Evolutionary conservation across 1,139 yeast species (phyloP).

Genomic region (Geotrichum bryndzae): DNA sequence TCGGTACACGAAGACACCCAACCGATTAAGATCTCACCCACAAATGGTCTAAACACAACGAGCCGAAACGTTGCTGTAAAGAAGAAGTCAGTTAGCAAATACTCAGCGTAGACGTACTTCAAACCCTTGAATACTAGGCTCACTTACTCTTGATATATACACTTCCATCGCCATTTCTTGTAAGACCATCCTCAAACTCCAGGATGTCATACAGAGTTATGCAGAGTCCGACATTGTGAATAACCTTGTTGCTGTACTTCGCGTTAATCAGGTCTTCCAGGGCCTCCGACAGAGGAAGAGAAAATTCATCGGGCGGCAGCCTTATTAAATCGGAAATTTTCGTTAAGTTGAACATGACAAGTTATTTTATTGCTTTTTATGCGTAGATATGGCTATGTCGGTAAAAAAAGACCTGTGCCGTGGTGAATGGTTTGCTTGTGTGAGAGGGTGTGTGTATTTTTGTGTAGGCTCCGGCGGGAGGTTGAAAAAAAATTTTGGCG

Average conservation of each 20-base stretch:
- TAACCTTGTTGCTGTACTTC: constrained; percentile 73
- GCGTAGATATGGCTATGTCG: neutral
- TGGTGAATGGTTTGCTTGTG: neutral
- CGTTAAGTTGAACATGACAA: constrained; percentile 75
- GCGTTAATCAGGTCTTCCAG: constrained; percentile 74
- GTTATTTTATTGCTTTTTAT: neutral
- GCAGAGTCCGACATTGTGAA: constrained; percentile 78
- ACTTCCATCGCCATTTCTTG: constrained; percentile 89
- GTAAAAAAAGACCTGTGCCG: neutral
- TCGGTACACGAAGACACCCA: constrained; percentile 84
- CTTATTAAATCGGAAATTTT: constrained; percentile 77
- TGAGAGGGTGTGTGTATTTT: neutral
- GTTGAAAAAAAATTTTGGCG: neutral
- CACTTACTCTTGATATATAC: constrained; percentile 43
- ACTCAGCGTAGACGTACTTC: neutral
- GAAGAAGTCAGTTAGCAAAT: neutral
- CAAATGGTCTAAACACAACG: constrained; percentile 85
- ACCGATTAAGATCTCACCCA: constrained; percentile 90
- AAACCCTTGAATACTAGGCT: neutral
- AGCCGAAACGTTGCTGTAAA: constrained; percentile 55
- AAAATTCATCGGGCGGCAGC: constrained; percentile 80
- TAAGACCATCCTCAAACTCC: constrained; percentile 75
- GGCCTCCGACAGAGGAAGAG: constrained; percentile 62
- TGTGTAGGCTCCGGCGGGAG: neutral
- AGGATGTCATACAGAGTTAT: constrained; percentile 78